phyloP scores from a whole-genome alignment of 495 filamentous ascomycete genomes.

The Haplographium delicatum region DNA sequence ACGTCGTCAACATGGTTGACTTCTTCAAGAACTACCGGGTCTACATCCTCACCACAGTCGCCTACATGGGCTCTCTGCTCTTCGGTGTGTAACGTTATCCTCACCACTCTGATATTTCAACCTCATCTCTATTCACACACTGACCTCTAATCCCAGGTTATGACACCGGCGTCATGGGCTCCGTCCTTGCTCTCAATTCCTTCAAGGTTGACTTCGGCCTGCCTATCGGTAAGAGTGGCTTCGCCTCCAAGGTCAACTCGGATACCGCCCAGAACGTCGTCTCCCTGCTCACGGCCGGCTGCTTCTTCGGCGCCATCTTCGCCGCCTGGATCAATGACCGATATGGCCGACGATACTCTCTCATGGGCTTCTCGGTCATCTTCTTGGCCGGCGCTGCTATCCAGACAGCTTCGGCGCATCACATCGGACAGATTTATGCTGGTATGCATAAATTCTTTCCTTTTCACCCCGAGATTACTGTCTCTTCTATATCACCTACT shows the following conservation, averaged over 20 bases:
- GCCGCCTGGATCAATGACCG: constrained; percentile 29
- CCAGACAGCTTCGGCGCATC: constrained; percentile 34
- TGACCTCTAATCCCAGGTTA: constrained; percentile 24
- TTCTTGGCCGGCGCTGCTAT: constrained; percentile 34
- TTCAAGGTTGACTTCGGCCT: constrained; percentile 51
- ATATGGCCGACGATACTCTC: constrained; percentile 30
- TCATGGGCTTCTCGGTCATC: constrained; percentile 34
- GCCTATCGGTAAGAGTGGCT: constrained; percentile 16
- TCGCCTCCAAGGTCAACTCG: constrained; percentile 32
- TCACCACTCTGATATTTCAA: too few relatives aligned
- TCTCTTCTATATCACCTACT: too few relatives aligned
- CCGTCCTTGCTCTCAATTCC: constrained; percentile 46
- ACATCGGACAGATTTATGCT: constrained; percentile 33
- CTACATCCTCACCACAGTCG: constrained; percentile 47
- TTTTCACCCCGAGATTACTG: too few relatives aligned
- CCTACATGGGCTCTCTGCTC: constrained; percentile 47
- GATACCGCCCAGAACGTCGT: constrained; percentile 54
- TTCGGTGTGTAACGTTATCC: too few relatives aligned
- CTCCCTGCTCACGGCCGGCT: constrained; percentile 49
- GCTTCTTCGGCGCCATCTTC: constrained; percentile 24
- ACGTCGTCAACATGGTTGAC: too few relatives aligned
- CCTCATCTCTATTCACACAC: background rate
- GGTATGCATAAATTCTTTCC: too few relatives aligned
- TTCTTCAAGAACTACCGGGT: constrained; percentile 39
- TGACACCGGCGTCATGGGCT: constrained; percentile 57